Evolutionary conservation across 225 moss, liverwort and hornwort species (phyloP).

Genomic region (Physcomitrellopsis africana): DNA sequence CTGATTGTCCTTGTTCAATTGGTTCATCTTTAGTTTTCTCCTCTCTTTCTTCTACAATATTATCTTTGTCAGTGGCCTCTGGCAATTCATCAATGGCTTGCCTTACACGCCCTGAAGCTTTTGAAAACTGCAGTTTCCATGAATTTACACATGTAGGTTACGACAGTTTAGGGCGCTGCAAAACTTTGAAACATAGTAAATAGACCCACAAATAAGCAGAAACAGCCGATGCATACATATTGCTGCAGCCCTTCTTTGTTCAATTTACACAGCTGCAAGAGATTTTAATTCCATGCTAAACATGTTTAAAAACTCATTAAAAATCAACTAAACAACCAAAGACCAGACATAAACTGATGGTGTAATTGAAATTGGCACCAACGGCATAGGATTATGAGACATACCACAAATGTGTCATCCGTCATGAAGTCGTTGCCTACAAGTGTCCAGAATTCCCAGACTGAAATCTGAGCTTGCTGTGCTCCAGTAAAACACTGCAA

Average conservation of each 20-base stretch:
- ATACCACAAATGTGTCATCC: conserved; percentile 88
- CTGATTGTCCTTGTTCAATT: conserved; percentile 35
- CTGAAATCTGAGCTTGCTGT: conserved; percentile 75
- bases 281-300: neutral
- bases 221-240: neutral
- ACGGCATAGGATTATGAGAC: conserved; percentile 26
- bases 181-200: neutral
- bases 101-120: conserved; percentile 75
- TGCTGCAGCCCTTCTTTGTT: neutral
- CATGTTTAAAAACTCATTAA: neutral
- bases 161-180: conserved; percentile 11
- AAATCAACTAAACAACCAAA: neutral
- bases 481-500: conserved; percentile 73
- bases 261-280: neutral
- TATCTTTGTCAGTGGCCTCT: conserved; percentile 71
- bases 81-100: conserved; percentile 80
- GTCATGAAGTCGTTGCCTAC: conserved; percentile 80
- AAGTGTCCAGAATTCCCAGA: conserved; percentile 92
- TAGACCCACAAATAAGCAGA: neutral
- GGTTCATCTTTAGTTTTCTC: conserved; percentile 34
- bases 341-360: conserved; percentile 7
- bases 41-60: conserved; percentile 37
- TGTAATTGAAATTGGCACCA: conserved; percentile 5
- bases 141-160: conserved; percentile 20
- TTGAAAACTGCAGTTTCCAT: conserved; percentile 76